Base-by-base conservation (phyloP, 2,329 filamentous ascomycete species). In the Phaeophleospora eucalypticola region DNA sequence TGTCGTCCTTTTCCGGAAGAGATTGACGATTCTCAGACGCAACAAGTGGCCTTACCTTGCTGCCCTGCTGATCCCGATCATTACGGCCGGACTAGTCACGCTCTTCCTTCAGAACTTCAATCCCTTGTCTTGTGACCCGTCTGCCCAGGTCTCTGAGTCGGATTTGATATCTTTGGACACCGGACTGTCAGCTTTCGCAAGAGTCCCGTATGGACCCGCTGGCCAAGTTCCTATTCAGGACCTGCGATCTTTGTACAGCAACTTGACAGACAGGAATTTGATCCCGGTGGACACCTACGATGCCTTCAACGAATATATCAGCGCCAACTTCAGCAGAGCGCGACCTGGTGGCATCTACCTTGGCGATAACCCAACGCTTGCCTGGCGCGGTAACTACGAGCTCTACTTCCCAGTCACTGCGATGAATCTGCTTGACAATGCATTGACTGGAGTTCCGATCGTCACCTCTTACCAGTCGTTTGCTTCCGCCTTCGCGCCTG, bases 351-450 rank as follows among this genome's bases (percentile, higher is more conserved):
- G 85, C 0, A 79, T 93, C 62, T 95, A 87, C 74, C 71, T 94
- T 2, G 79, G 85, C 15, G 71, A 65, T 29, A 77, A 60, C 1
- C 81, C 87, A 1, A 84, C 83, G 0, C 75, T 93, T 52, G 83
- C 85, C 1, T 95, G 87, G 71, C 73, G 79, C 49, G 86, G 79
- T 10, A 83, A 87, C 57, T 68, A 75, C 8, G 74, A 78, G 4
- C 71, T 91, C 18, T 77, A 81, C 16, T 71, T 71, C 34, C 56
- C 89, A 79, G 70, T 96, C 78, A 64, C 96, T 81, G 62, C 85
- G 73, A 75, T 96, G 75, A 93, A 96, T 87, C 76, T 96, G 80
- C 73, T 97, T 81, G 68, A 96, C 88, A 43, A 87, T 79, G 61
- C 89, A 16, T 66, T 90, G 17, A 77, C 80, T 17, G 83, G 86